Evolutionary conservation across 257 asterid genomes (phyloP), one percentile per base, ranked within the genome.

Genomic region (Nicotiana sylvestris): DNA sequence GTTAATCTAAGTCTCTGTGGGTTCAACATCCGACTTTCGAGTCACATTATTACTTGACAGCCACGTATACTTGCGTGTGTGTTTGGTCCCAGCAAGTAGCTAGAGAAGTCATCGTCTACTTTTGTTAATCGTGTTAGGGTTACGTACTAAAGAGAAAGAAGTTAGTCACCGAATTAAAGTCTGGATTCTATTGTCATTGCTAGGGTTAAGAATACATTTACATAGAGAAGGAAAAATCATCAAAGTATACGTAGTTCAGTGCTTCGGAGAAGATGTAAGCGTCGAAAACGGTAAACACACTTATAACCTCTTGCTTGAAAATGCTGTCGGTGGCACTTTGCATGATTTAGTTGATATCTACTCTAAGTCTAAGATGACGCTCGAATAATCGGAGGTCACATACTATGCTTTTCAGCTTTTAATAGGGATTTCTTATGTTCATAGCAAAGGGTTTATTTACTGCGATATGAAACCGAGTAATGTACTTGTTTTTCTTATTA

Each of bases 391-490:
- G 0, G 39, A 37, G 2, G 39, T 16, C 0, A 72, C 80, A 0
- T 1, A 10, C 32, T 83, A 83, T 29, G 8, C 86, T 0, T 46
- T 30, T 9, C 70, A 65, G 80, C 37, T 83, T 30, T 80, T 83
- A 1, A 11, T 1, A 2, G 86, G 86, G 2, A 80, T 76, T 25
- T 43, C 51, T 18, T 9, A 55, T 4, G 64, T 62, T n/a, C 82
- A 82, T 32, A 6, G 37, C 9, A 27, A 62, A 43, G 85, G 85
- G 2, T 2, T 83, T 2, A 81, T 83, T 30, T 78, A 76, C 10
- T 83, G 82, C 16, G 70, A 83, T 9, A 1, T 77, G 9, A 83
- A 83, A 18, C 65, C 86, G 3, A 60, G 8, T 16, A 83, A 78
- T 68, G 11, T 78, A 4, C 74, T 83, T 7, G 51, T 66, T 16